Conservation (phyloP, 805 yeast species). For the Helenozyma baotianmanensis region DNA sequence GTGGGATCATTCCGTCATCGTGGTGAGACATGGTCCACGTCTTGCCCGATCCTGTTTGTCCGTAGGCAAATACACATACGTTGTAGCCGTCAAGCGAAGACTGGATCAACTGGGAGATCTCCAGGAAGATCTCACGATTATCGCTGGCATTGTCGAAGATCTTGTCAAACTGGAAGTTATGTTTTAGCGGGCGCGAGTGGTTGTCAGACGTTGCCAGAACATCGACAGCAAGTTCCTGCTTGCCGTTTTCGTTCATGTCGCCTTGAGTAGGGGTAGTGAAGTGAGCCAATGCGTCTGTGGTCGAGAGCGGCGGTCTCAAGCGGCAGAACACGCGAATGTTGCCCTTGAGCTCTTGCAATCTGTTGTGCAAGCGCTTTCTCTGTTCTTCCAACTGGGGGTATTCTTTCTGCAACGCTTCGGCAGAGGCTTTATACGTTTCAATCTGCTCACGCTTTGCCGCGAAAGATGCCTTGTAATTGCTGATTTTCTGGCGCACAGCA, state of each 20-base stretch:
- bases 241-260: conserved; percentile 30
- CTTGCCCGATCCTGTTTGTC: conserved; percentile 92
- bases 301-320: conserved; percentile 53
- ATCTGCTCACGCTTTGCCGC: conserved; percentile 7
- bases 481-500: conserved; percentile 3
- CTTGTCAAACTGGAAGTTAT: conserved; percentile 66
- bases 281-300: background rate
- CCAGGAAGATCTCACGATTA: conserved; percentile 71
- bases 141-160: conserved; percentile 55
- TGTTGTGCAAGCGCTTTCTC: conserved; percentile 65
- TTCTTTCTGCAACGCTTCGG: conserved; percentile 19
- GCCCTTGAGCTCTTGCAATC: conserved; percentile 82
- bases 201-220: too few relatives aligned
- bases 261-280: conserved; percentile 9
- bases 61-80: conserved; percentile 93
- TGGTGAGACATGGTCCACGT: conserved; percentile 81
- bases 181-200: background rate
- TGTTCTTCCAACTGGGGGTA: conserved; percentile 48
- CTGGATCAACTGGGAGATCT: conserved; percentile 80
- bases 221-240: conserved; percentile 29
- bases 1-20: conserved; percentile 75
- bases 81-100: conserved; percentile 68
- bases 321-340: conserved; percentile 90
- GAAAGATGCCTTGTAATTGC: background rate
- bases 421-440: conserved; percentile 3